Evolutionary conservation across 192 early-diverging fungal species (phyloP).

Genomic region (Pilobolus umbonatus): DNA sequence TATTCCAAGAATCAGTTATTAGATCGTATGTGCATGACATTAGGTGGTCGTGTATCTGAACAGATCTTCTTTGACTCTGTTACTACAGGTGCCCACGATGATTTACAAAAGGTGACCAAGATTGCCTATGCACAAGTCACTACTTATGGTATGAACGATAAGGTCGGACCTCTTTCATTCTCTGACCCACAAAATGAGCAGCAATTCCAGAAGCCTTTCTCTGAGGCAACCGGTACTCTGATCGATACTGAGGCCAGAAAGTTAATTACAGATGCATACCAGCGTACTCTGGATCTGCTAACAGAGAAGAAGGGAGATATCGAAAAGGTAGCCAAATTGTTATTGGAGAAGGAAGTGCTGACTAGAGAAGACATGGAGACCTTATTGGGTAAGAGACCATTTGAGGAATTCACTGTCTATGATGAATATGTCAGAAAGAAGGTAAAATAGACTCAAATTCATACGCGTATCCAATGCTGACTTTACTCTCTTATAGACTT

Average conservation of each 20-base stretch:
- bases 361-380: slow-evolving; percentile 94
- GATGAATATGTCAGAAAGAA: slow-evolving; percentile 57
- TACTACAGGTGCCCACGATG: slow-evolving; percentile 98
- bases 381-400: slow-evolving; percentile 81
- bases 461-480: background rate
- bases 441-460: background rate
- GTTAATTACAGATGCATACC: slow-evolving; percentile 77
- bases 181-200: slow-evolving; percentile 64
- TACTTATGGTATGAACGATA: slow-evolving; percentile 91
- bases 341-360: slow-evolving; percentile 97
- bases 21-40: slow-evolving; percentile 90
- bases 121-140: slow-evolving; percentile 96
- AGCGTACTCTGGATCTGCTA: slow-evolving; percentile 77
- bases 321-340: slow-evolving; percentile 85
- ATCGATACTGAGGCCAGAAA: slow-evolving; percentile 94
- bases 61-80: slow-evolving; percentile 89
- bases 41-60: slow-evolving; percentile 84
- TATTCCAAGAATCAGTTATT: slow-evolving; percentile 88
- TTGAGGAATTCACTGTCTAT: slow-evolving; percentile 66
- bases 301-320: slow-evolving; percentile 81
- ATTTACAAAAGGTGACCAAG: slow-evolving; percentile 95
- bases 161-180: slow-evolving; percentile 85
- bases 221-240: slow-evolving; percentile 87
- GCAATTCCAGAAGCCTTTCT: slow-evolving; percentile 93
- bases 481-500: background rate